Evolutionary conservation across 305 asterid species (phyloP).

Genomic region (Fraxinus dipetala): DNA sequence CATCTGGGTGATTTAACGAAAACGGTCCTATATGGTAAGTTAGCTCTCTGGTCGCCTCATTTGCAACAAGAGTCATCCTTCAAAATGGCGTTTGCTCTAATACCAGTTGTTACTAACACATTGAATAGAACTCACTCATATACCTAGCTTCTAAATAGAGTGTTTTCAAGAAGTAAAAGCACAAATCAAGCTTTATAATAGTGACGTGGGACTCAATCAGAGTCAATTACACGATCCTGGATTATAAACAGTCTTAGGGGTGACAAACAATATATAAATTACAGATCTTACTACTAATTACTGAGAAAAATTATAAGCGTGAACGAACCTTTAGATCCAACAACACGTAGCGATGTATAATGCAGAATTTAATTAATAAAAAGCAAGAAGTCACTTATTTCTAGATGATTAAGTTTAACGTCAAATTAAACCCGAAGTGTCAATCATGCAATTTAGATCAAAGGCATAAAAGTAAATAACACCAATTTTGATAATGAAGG

Average conservation of each 20-base stretch:
- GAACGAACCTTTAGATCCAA: no score
- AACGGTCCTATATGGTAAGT: neutral
- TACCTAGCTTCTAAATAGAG: neutral
- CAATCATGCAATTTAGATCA: no score
- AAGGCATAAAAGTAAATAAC: no score
- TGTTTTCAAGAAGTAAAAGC: neutral
- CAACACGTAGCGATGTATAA: no score
- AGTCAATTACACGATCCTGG: neutral
- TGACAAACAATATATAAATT: neutral
- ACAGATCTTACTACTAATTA: neutral
- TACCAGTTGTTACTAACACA: neutral
- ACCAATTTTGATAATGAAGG: no score
- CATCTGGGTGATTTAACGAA: neutral
- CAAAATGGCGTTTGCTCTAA: neutral
- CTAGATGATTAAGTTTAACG: no score
- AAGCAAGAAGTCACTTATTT: no score
- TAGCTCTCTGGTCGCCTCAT: neutral
- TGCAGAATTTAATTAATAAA: no score
- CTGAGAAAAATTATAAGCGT: no score
- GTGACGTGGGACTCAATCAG: neutral
- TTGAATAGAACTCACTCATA: neutral
- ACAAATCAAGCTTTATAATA: neutral
- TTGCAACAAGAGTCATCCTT: neutral
- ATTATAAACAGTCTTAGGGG: neutral
- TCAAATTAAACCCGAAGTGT: no score